Evolutionary conservation across 306 rosid genomes (phyloP), one percentile per base, ranked within the genome.

Genomic region (Cicer cuneatum): DNA sequence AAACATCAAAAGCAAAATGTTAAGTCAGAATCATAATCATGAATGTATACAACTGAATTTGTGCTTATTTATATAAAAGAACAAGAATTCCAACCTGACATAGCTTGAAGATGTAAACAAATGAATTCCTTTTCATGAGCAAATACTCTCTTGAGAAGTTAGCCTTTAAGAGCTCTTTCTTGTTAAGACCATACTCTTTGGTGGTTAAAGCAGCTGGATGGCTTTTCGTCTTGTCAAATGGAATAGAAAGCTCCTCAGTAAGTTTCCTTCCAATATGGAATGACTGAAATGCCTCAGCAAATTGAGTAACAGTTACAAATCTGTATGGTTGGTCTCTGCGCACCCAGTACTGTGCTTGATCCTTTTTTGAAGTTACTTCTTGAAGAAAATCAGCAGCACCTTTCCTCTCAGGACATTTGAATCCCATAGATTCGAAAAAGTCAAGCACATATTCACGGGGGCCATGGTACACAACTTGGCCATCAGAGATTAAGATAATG

Each of bases 311-410:
- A 37, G 87, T 81, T 2, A 83, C 83, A 72, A 78, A 86, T 8
- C 67, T 70, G 66, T 83, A 83, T 6, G 80, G 90, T 43, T 54
- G 42, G 12, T 83, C 86, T 75, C 71, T 62, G 40, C 71, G 72
- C 4, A 62, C 53, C 90, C 87, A 86, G 33, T 86, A 83, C 64
- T 86, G 87, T 37, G 72, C 75, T 47, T 86, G 90, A 58, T 86
- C 90, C 77, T 86, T 86, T 65, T 60, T 86, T 8, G 87, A 86
- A 19, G 87, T 86, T 16, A 83, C 90, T 81, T 86, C 90, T 78
- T 86, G 90, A 39, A 86, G 81, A 54, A 86, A 86, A 39, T 86
- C 90, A 7, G 90, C 90, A 35, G 37, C 84, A 66, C 84, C 87
- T 75, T 86, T 86, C 74, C 87, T 86, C 37, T 74, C 80, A 15